Conservation (phyloP, 2,329 filamentous ascomycete genomes). For the Bipolaris bicolor region DNA sequence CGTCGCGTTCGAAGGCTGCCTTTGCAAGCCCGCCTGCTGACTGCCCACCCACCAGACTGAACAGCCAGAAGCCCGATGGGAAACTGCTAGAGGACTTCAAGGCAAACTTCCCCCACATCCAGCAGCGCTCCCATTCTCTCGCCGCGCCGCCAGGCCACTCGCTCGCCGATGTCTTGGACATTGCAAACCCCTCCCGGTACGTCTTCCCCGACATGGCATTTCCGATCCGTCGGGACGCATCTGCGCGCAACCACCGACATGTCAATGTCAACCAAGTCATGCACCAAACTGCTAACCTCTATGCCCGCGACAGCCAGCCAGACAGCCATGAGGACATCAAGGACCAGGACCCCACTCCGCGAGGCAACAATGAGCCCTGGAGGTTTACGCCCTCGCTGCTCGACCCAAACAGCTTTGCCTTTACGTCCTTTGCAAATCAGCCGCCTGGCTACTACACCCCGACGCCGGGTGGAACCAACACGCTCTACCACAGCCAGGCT, state of each 20-base stretch:
- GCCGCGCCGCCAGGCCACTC: conserved; percentile 52
- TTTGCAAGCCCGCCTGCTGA: conserved; percentile 17
- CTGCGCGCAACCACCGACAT: conserved; percentile 11
- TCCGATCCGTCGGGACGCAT: conserved; percentile 8
- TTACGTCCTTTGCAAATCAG: conserved; percentile 79
- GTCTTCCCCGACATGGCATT: conserved; percentile 28
- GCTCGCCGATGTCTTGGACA: conserved; percentile 55
- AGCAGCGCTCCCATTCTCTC: conserved; percentile 53
- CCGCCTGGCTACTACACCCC: conserved; percentile 86
- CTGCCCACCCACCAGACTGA: conserved; percentile 61
- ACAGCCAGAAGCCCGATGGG: conserved; percentile 83
- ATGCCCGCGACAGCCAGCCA: conserved; percentile 46
- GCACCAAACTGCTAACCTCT: neutral
- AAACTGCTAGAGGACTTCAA: conserved; percentile 85
- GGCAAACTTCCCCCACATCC: conserved; percentile 77
- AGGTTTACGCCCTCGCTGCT: conserved; percentile 87
- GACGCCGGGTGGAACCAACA: conserved; percentile 79
- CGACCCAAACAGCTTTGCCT: conserved; percentile 83
- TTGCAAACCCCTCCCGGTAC: conserved; percentile 54
- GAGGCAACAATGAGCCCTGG: conserved; percentile 80
- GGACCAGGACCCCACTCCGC: conserved; percentile 82
- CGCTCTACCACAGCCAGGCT: conserved; percentile 80
- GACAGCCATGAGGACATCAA: conserved; percentile 62
- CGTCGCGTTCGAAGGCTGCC: conserved; percentile 28
- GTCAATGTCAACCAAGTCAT: neutral